These are phyloP conservation scores for Calcarisporium arbuscula DNA, from an alignment of 2,329 filamentous ascomycete genomes.

Conservation along the genomic window DNA sequence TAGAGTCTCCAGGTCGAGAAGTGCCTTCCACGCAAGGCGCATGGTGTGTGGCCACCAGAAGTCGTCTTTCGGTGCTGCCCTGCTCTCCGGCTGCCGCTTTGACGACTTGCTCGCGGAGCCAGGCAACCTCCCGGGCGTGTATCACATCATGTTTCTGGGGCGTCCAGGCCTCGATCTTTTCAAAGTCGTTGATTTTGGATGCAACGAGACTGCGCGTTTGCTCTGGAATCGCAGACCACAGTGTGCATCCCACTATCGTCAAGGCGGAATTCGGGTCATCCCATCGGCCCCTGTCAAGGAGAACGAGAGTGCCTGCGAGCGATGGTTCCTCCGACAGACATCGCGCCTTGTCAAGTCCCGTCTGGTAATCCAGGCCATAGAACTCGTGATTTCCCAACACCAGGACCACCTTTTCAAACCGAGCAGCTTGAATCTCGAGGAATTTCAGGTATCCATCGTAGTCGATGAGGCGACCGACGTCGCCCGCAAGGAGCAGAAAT, in stretches of 20 bases:
- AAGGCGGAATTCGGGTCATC: slow-evolving; percentile 32
- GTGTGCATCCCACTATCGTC: slow-evolving; percentile 51
- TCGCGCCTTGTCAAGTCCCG: slow-evolving; percentile 29
- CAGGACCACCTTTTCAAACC: slow-evolving; percentile 38
- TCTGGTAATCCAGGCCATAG: slow-evolving; percentile 34
- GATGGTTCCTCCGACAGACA: slow-evolving; percentile 30
- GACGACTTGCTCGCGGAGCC: slow-evolving; percentile 33
- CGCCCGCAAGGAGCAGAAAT: slow-evolving; percentile 40
- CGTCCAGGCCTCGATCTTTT: slow-evolving; percentile 45
- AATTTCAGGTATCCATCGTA: slow-evolving; percentile 39
- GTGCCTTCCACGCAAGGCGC: slow-evolving; percentile 44
- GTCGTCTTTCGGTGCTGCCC: slow-evolving; percentile 11
- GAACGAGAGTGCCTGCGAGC: slow-evolving; percentile 29
- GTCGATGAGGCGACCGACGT: slow-evolving; percentile 43
- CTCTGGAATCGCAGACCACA: slow-evolving; percentile 46
- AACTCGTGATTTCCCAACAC: slow-evolving; percentile 51
- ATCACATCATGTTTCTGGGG: slow-evolving; percentile 40
- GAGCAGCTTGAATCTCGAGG: slow-evolving; percentile 31
- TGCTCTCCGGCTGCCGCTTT: slow-evolving; percentile 8
- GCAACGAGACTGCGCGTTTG: slow-evolving; percentile 31
- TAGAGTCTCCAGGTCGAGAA: slow-evolving; percentile 40
- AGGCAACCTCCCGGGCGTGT: slow-evolving; percentile 41
- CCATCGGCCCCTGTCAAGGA: slow-evolving; percentile 37
- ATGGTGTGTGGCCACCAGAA: slow-evolving; percentile 52
- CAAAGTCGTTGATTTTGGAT: slow-evolving; percentile 45